Conservation (phyloP, 495 filamentous ascomycete genomes). For the Viridothelium virens region DNA sequence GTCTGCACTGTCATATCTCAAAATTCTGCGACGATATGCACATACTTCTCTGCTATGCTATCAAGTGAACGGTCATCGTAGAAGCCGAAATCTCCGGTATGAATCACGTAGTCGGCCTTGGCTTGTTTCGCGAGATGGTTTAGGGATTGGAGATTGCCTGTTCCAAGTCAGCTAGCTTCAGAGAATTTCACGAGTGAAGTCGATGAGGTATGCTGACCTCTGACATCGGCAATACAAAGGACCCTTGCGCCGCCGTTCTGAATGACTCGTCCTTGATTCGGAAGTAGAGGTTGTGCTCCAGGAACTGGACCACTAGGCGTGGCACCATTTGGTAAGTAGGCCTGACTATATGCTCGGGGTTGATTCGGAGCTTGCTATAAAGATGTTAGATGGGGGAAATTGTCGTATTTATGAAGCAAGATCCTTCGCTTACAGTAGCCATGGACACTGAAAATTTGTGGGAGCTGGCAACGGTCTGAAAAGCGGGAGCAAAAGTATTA, state of each 20-base stretch:
- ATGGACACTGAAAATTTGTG: constrained; percentile 10
- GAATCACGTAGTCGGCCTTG: constrained; percentile 89
- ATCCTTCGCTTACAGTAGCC: constrained; percentile 4
- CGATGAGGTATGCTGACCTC: constrained; percentile 51
- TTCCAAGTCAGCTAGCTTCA: constrained; percentile 22
- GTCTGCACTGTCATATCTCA: background rate
- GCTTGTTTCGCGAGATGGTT: constrained; percentile 94
- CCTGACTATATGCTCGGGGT: constrained; percentile 34
- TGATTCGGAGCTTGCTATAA: constrained; percentile 36
- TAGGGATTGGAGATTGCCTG: constrained; percentile 89
- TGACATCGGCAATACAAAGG: constrained; percentile 93
- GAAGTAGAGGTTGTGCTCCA: constrained; percentile 43
- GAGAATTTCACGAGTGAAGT: constrained; percentile 20
- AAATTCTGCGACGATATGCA: constrained; percentile 16
- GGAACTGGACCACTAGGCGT: constrained; percentile 36
- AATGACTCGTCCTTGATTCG: constrained; percentile 65
- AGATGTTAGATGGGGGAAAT: background rate
- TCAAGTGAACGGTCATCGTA: constrained; percentile 95
- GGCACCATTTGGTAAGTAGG: constrained; percentile 36
- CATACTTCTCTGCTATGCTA: constrained; percentile 97
- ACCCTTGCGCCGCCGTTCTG: constrained; percentile 79
- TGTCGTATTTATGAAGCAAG: background rate
- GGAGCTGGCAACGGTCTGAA: background rate
- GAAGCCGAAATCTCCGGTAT: constrained; percentile 98
- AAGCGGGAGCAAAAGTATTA: background rate